Evolutionary conservation across 2,329 filamentous ascomycete genomes (phyloP).

Genomic region (Phoma sp.): DNA sequence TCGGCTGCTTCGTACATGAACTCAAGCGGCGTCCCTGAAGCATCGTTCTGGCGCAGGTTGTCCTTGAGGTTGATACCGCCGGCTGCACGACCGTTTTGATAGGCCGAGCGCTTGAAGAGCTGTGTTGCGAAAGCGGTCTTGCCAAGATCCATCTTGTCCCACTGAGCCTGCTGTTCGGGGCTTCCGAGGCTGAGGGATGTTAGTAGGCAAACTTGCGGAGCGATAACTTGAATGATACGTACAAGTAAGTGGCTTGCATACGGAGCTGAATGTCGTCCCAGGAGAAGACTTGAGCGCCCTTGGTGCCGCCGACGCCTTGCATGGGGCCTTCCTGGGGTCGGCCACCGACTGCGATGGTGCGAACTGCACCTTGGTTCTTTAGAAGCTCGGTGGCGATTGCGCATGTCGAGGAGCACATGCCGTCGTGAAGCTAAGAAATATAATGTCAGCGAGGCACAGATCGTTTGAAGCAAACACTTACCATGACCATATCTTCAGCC

Average conservation of each 20-base stretch:
- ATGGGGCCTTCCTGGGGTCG: slow-evolving; percentile 52
- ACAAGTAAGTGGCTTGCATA: slow-evolving; percentile 42
- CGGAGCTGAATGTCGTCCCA: slow-evolving; percentile 45
- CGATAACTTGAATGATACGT: neutral
- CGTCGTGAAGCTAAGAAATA: slow-evolving; percentile 49
- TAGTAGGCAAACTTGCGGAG: neutral
- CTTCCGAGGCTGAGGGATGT: slow-evolving; percentile 31
- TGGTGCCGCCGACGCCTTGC: slow-evolving; percentile 56
- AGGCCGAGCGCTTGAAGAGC: slow-evolving; percentile 41
- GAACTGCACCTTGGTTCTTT: slow-evolving; percentile 54
- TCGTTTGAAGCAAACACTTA: slow-evolving; percentile 6
- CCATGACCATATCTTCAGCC: slow-evolving; percentile 51
- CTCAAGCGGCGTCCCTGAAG: slow-evolving; percentile 48
- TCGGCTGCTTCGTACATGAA: slow-evolving; percentile 54
- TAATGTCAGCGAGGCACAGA: slow-evolving; percentile 1
- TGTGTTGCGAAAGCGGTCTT: slow-evolving; percentile 45
- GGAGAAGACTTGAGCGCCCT: slow-evolving; percentile 51
- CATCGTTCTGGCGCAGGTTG: slow-evolving; percentile 48
- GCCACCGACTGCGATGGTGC: slow-evolving; percentile 54
- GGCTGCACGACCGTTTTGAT: slow-evolving; percentile 29
- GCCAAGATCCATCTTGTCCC: slow-evolving; percentile 39
- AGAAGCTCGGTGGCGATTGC: slow-evolving; percentile 56
- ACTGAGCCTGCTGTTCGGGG: slow-evolving; percentile 38
- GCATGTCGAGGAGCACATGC: slow-evolving; percentile 57
- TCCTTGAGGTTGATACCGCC: slow-evolving; percentile 49